These are phyloP conservation scores for Coniferiporia sulphurascens DNA, from an alignment of 1,284 basidiomycete species.

Conservation along the genomic window DNA sequence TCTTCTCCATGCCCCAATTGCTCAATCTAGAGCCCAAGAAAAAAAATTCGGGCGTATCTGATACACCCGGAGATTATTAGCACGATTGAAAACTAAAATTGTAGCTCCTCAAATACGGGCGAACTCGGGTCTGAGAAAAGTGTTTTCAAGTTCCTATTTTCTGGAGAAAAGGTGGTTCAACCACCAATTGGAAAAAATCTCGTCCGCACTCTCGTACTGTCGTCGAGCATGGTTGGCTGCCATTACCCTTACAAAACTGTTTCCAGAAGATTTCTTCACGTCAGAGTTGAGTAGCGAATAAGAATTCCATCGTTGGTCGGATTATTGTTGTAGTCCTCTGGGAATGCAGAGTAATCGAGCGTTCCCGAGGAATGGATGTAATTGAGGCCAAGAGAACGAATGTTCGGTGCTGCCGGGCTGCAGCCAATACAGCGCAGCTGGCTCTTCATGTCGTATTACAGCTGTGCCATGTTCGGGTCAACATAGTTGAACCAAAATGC, in stretches of 20 bases:
- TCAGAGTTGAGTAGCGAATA: not conserved
- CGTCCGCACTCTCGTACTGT: too few species aligned
- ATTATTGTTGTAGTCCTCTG: not conserved
- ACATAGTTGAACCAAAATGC: slow-evolving; percentile 35
- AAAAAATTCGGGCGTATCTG: too few species aligned
- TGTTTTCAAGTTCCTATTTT: too few species aligned
- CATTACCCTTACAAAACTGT: slow-evolving; percentile 39
- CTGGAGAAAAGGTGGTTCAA: too few species aligned
- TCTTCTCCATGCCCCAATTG: too few species aligned
- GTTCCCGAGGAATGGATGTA: slow-evolving; percentile 28
- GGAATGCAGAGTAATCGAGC: not conserved
- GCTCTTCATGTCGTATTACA: slow-evolving; percentile 30
- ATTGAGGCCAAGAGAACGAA: slow-evolving; percentile 33
- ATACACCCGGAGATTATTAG: too few species aligned
- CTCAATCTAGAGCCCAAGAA: too few species aligned
- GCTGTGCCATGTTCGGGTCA: slow-evolving; percentile 26
- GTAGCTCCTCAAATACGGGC: too few species aligned
- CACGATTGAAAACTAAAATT: too few species aligned
- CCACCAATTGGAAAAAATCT: too few species aligned
- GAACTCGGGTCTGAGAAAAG: too few species aligned
- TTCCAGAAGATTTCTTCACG: slow-evolving; percentile 32
- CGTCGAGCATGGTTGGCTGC: too few species aligned
- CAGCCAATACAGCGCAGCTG: slow-evolving; percentile 27
- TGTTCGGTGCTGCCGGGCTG: slow-evolving; percentile 29
- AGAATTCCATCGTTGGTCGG: not conserved